Percentiles rank a stretch among this genome's conserved stretches.
These are phyloP conservation scores for Hypocrella siamensis DNA, from an alignment of 2,329 filamentous ascomycete species.

Conservation along the genomic window DNA sequence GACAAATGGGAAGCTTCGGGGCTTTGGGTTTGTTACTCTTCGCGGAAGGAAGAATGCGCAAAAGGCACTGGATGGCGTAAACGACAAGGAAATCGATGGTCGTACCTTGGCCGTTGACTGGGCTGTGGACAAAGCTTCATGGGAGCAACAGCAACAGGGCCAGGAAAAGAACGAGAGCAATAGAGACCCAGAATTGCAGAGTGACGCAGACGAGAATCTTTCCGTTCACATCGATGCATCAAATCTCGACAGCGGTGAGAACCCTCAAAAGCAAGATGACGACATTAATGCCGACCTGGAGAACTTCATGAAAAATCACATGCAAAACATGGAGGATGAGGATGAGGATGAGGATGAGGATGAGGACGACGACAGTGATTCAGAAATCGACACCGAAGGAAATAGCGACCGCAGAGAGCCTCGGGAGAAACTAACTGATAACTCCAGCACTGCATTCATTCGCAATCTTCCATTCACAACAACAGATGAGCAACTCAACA, in stretches of 20 bases:
- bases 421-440: constrained; percentile 34
- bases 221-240: constrained; percentile 13
- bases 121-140: constrained; percentile 84
- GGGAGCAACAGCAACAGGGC: constrained; percentile 47
- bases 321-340: constrained; percentile 42
- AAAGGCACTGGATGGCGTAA: constrained; percentile 68
- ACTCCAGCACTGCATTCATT: constrained; percentile 72
- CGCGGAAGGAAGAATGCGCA: constrained; percentile 83
- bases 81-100: constrained; percentile 81
- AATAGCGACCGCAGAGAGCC: constrained; percentile 1
- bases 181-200: constrained; percentile 17
- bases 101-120: constrained; percentile 86
- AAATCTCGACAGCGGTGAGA: constrained; percentile 15
- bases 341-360: constrained; percentile 33
- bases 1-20: constrained; percentile 58
- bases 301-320: constrained; percentile 42
- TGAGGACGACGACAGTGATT: constrained; percentile 25
- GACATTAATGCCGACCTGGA: constrained; percentile 28
- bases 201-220: constrained; percentile 16
- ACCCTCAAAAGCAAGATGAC: constrained; percentile 16
- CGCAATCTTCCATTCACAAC: constrained; percentile 86
- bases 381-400: constrained; percentile 14
- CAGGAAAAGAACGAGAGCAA: constrained; percentile 17
- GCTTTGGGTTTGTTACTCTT: constrained; percentile 87
- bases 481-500: constrained; percentile 66